Base-by-base conservation (phyloP, 176 grass and related monocot species). In the Phoenix roebelenii region DNA sequence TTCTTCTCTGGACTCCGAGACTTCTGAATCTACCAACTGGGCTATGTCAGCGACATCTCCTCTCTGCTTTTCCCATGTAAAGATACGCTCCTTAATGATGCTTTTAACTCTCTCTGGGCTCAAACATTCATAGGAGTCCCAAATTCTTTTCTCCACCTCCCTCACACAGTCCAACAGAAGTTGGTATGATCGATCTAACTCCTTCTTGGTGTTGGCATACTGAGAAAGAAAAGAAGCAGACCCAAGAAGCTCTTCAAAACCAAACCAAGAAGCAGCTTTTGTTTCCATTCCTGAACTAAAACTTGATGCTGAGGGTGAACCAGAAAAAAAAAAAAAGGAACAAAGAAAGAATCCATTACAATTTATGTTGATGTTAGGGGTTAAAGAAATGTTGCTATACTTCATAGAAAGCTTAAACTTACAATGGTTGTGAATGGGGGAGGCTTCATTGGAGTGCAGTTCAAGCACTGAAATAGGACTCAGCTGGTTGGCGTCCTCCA, bases 381-480 rank as follows among this genome's bases (percentile, higher is more conserved):
- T 12, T 14, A 14, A 12, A 12, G 9, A 50, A 4, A 39, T 20
- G 15, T 12, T 15, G 3, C 1, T 0, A 50, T 30, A n/a, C 30
- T 17, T 50, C 49, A 26, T n/a, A 16, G 2, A 7, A 16, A 49
- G 19, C 10, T 44, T 12, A 51, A 28, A 28, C 22, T 57, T 57
- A 18, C 0, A 50, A 48, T 73, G 48, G 19, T 64, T 22, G 25
- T 81, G 50, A 51, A 19, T 54, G 30, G 82, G 75, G 25, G 72
- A 85, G 0, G 67, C 86, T 22, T 78, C 76, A 64, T 83, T 79
- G 15, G 76, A 89, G 29, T 57, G 88, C 51, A 80, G 67, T n/a
- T 93, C 94, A 26, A 99, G 80, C 22, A 99, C 88, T 22, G 94
- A 99, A 28, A 99, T 71, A 53, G 94, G 88, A 74, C 94, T 99